These are phyloP conservation scores for Auricularia cornea DNA, from an alignment of 768 basidiomycete genomes.

Conservation along the genomic window DNA sequence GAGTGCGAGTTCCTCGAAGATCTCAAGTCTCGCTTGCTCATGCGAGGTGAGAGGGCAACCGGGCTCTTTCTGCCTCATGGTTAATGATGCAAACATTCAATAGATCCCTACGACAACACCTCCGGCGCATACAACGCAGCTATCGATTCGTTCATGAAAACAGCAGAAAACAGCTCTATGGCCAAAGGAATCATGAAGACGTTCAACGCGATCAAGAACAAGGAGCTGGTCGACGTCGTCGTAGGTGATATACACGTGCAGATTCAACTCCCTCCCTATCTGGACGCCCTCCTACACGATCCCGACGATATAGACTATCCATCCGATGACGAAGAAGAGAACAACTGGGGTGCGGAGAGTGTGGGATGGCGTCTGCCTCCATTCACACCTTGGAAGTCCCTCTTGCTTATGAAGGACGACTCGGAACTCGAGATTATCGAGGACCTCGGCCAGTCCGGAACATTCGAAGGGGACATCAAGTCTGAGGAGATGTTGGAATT, in stretches of 20 bases:
- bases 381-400: constrained; percentile 86
- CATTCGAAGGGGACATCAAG: constrained; percentile 56
- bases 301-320: constrained; percentile 46
- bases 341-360: constrained; percentile 58
- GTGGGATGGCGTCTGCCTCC: constrained; percentile 66
- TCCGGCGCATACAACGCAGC: constrained; percentile 11
- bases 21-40: constrained; percentile 61
- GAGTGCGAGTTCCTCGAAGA: constrained; percentile 67
- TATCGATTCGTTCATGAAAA: constrained; percentile 28
- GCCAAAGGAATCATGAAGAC: constrained; percentile 72
- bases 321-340: constrained; percentile 40
- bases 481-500: constrained; percentile 68
- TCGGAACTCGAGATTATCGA: constrained; percentile 43
- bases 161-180: constrained; percentile 59
- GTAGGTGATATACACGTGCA: constrained; percentile 76
- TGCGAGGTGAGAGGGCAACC: constrained; percentile 40
- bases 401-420: constrained; percentile 51
- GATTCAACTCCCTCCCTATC: constrained; percentile 76
- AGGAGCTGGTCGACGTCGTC: constrained; percentile 67
- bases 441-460: constrained; percentile 48
- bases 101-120: background rate
- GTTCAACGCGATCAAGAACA: constrained; percentile 69
- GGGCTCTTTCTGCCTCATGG: background rate
- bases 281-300: constrained; percentile 60
- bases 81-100: background rate